Conservation (phyloP, 2,329 filamentous ascomycete genomes). For the Diplodia mutila region DNA sequence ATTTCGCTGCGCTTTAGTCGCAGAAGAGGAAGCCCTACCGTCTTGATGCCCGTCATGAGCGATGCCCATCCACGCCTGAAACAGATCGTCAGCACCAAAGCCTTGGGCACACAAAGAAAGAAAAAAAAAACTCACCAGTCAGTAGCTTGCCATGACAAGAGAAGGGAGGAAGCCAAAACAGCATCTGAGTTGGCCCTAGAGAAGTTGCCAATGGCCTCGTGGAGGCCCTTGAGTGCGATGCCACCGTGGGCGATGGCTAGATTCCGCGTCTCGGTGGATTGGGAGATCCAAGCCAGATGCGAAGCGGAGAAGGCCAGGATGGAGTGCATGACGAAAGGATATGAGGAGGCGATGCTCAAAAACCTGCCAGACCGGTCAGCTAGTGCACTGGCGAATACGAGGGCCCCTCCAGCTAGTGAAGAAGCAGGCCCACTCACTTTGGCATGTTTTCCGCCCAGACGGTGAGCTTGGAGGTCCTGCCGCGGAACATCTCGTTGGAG, state of each 20-base stretch:
- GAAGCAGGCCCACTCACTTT: constrained; percentile 64
- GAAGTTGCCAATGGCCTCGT: constrained; percentile 84
- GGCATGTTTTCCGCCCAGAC: constrained; percentile 93
- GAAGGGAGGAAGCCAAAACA: constrained; percentile 84
- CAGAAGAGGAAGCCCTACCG: constrained; percentile 59
- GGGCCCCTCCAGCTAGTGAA: constrained; percentile 28
- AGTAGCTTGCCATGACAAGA: constrained; percentile 93
- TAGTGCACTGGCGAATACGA: constrained; percentile 36
- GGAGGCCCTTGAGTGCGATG: constrained; percentile 81
- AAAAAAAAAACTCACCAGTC: constrained; percentile 74
- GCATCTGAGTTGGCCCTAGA: constrained; percentile 87
- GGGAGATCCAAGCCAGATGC: constrained; percentile 87
- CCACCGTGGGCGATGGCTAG: constrained; percentile 89
- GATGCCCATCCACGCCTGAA: constrained; percentile 87
- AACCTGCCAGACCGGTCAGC: constrained; percentile 60
- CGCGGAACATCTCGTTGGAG: constrained; percentile 77
- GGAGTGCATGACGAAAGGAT: constrained; percentile 91
- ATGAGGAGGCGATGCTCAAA: constrained; percentile 77
- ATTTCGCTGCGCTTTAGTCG: constrained; percentile 1
- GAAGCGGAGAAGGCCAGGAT: constrained; percentile 92
- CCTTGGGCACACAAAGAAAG: background rate
- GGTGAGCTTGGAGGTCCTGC: constrained; percentile 81
- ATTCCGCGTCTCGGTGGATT: constrained; percentile 82
- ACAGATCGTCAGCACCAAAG: constrained; percentile 30
- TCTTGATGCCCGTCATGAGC: constrained; percentile 87